These are phyloP conservation scores for Camelina laxa DNA, from an alignment of 345 rosid species.

Conservation along the genomic window DNA sequence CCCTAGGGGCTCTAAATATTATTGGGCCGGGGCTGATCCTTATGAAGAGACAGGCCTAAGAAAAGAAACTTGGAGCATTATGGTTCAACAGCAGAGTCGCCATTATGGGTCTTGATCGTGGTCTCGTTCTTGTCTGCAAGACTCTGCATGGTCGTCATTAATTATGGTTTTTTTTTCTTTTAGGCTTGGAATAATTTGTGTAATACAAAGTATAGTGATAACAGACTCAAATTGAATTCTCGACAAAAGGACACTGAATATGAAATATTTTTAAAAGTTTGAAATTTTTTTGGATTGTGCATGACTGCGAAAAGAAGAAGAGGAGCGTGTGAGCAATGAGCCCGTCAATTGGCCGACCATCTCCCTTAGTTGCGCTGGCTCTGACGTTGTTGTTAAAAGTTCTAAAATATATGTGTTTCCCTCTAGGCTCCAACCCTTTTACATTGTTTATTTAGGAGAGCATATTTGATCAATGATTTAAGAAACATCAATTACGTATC, in stretches of 20 bases:
- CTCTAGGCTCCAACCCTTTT: neutral
- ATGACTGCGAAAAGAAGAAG: neutral
- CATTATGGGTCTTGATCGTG: too few relatives aligned
- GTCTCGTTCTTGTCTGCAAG: too few relatives aligned
- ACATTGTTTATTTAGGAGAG: neutral
- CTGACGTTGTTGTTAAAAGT: neutral
- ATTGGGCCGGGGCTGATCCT: too few relatives aligned
- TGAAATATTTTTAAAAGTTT: neutral
- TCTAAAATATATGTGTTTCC: neutral
- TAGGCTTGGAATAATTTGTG: too few relatives aligned
- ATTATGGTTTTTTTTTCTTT: too few relatives aligned
- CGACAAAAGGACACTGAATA: neutral
- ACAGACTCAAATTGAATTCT: neutral
- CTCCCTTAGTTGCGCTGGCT: neutral
- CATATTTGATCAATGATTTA: neutral
- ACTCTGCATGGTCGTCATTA: too few relatives aligned
- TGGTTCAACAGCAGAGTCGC: too few relatives aligned
- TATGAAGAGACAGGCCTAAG: too few relatives aligned
- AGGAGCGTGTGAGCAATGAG: neutral
- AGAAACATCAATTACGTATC: neutral
- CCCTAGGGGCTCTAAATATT: too few relatives aligned
- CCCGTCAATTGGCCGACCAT: neutral
- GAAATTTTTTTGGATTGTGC: constrained; percentile 1
- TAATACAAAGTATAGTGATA: too few relatives aligned
- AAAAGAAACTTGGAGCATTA: too few relatives aligned